Evolutionary conservation across 2,329 filamentous ascomycete genomes (phyloP), one percentile per base, ranked within the genome.

Genomic region (Aspergillus tanneri): DNA sequence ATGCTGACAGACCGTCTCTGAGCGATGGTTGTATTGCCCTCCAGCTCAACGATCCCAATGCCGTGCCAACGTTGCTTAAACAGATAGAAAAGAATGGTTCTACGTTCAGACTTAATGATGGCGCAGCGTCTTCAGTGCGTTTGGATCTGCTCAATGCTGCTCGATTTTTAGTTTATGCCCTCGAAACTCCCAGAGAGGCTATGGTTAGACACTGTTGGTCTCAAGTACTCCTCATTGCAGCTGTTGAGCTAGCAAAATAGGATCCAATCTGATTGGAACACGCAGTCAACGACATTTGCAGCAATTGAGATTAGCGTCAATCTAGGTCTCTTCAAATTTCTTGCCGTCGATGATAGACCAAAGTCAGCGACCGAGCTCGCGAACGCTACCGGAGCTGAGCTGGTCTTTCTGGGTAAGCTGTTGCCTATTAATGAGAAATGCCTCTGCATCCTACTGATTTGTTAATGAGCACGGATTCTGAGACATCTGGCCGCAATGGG

Each of bases 401-500:
- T 44, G 6, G 46, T 42, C 0, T 43, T 63, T 34, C 43, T 62
- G 4, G 47, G 60, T 62, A 55, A 27, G 53, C 8, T 16, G 14
- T 14, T 10, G 19, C 5, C 4, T 21, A 25, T 46, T n/a, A 7
- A 5, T 27, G 3, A 37, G 14, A 28, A 18, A 27, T 2, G 32
- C 10, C 7, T 10, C n/a, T n/a, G n/a, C n/a, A n/a, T n/a, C n/a
- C n/a, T n/a, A 2, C 25, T 30, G 9, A 19, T 27, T 14, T 18
- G 7, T 34, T 38, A 21, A 22, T 5, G n/a, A 54, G 62, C 58
- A 39, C 67, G 68, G 4, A 48, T 70, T 22, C 51, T 70, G 36
- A 64, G 67, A 43, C 69, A 71, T 19, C 54, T 72, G 0, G 56
- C 46, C n/a, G 58, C 68, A 3, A 68, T 70, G 57, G 65, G 65